Evolutionary conservation across 129 eudicot genomes (phyloP), one percentile per base, ranked within the genome.

Genomic region (Chrysanthemum lavandulifolium): DNA sequence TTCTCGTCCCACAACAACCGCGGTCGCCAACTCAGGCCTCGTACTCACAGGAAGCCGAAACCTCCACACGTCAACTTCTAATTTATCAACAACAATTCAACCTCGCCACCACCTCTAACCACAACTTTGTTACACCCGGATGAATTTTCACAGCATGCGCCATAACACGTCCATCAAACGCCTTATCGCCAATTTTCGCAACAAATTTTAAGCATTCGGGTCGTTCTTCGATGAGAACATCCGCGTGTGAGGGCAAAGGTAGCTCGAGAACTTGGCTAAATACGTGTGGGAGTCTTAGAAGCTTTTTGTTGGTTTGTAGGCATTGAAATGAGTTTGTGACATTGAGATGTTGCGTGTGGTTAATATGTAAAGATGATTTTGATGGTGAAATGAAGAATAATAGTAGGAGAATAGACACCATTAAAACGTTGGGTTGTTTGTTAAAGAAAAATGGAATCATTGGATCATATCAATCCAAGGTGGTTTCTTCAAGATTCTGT

Each of bases 201-300:
- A 77, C 53, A 51, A 87, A 85, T 0, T 76, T 58, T n/a, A 83
- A 40, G 65, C 78, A 79, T 36, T 82, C 86, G 13, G 79, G 59
- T 25, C 65, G 51, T 11, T 91, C 95, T 52, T 91, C 85, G 47
- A 87, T 62, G 51, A 61, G 21, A 48, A 91, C 97, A 47, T 91
- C 95, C 9, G 91, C 97, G 47, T 85, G 85, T 49, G 92, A 82
- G 25, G 70, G 75, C 68, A 87, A 87, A 3, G 97, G 97, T 23
- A 91, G 80, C 71, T 91, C 95, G 58, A 91, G 80, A 31, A 91
- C 84, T 58, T 82, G 83, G 81, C 82, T 76, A 73, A 91, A 87
- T 15, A 91, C 84, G 74, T 91, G 95, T 16, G 97, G 95, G 27
- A 91, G 84, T 21, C 90, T 36, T 8, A 87, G 85, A 61, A 91